Evolutionary conservation across 192 early-diverging fungal species (phyloP).

Genomic region (Coemansia sp.): DNA sequence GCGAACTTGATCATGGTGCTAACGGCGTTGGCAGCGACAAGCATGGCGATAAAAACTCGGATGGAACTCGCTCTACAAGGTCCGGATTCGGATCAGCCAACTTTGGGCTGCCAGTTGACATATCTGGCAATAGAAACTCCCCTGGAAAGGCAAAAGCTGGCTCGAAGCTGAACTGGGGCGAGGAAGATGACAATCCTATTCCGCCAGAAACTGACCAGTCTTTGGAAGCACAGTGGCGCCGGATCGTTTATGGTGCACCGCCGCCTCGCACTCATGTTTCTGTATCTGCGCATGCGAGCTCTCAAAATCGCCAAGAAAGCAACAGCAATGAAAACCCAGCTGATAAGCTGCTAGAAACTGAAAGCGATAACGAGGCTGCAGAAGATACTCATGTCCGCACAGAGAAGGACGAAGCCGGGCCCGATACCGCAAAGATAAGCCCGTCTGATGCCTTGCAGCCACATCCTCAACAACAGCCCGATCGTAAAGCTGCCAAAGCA

Average conservation of each 20-base stretch:
- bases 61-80: not conserved
- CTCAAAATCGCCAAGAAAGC: not conserved
- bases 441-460: too few relatives aligned
- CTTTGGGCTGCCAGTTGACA: conserved; percentile 20
- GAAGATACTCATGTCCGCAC: too few relatives aligned
- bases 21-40: not conserved
- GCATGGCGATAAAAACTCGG: conserved; percentile 1
- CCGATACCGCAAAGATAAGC: too few relatives aligned
- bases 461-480: not conserved
- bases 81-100: not conserved
- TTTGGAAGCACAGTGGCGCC: conserved; percentile 48
- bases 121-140: conserved; percentile 15
- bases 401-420: too few relatives aligned
- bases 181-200: conserved; percentile 25
- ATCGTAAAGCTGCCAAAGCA: not conserved
- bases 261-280: conserved; percentile 18
- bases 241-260: conserved; percentile 43
- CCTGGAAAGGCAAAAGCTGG: conserved; percentile 30
- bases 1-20: not conserved
- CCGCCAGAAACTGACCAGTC: conserved; percentile 32
- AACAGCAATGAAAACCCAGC: not conserved
- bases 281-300: not conserved
- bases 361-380: not conserved
- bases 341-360: not conserved
- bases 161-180: conserved; percentile 39